Evolutionary conservation across 257 asterid genomes (phyloP).

Genomic region (Asclepias syriaca): DNA sequence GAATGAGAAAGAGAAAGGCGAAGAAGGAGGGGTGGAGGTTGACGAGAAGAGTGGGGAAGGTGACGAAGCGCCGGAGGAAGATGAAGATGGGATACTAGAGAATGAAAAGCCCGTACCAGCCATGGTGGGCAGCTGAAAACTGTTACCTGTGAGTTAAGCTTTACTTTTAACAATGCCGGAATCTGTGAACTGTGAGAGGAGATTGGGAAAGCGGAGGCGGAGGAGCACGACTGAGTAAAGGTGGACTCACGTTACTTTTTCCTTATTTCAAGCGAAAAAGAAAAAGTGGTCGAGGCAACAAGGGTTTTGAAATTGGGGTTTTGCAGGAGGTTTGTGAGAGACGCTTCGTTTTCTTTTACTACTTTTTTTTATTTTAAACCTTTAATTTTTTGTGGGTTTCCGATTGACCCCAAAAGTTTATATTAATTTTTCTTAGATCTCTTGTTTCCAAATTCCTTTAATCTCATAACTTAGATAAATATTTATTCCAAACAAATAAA

Average conservation of each 20-base stretch:
- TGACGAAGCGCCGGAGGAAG: conserved; percentile 17
- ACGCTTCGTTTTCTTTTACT: not conserved
- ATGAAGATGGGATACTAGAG: conserved; percentile 28
- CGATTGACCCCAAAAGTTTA: not conserved
- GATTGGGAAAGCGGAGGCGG: not conserved
- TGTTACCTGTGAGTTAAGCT: not conserved
- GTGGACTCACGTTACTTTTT: not conserved
- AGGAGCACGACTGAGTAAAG: not conserved
- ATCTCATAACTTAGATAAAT: no score
- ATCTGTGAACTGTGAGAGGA: not conserved
- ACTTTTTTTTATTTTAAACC: not conserved
- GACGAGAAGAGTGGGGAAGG: conserved; percentile 9
- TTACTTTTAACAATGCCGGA: not conserved
- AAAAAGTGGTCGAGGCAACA: not conserved
- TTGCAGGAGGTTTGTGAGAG: not conserved
- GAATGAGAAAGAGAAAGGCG: conserved; percentile 28
- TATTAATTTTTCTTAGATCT: not conserved
- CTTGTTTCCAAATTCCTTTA: no score
- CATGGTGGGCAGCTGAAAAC: conserved; percentile 10
- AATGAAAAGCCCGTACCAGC: conserved; percentile 48
- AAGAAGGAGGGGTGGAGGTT: conserved; percentile 14
- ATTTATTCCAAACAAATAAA: no score
- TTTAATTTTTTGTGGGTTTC: not conserved
- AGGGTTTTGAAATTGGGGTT: conserved; percentile 29
- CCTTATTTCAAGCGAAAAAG: no score